These are phyloP conservation scores for Rhazya stricta DNA, from an alignment of 257 asterid species.

Conservation along the genomic window DNA sequence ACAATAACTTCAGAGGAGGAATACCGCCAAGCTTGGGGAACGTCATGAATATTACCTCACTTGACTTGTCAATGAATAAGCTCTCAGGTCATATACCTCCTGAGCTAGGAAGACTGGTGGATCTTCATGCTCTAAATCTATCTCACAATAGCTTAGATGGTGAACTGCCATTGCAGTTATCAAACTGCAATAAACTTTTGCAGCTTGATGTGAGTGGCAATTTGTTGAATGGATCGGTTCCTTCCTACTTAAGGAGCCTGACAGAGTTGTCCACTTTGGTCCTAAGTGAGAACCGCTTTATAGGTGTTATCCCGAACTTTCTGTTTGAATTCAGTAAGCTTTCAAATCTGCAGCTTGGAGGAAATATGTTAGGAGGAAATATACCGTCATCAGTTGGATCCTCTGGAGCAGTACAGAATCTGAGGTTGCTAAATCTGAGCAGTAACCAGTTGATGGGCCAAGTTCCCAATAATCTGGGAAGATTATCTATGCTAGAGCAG, in stretches of 20 bases:
- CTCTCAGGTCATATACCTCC: constrained; percentile 39
- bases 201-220: constrained; percentile 38
- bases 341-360: constrained; percentile 57
- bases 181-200: constrained; percentile 15
- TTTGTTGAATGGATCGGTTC: constrained; percentile 53
- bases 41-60: constrained; percentile 24
- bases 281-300: constrained; percentile 48
- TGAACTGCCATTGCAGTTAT: constrained; percentile 32
- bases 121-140: constrained; percentile 41
- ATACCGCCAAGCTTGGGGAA: constrained; percentile 40
- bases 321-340: constrained; percentile 58
- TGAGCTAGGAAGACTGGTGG: constrained; percentile 37
- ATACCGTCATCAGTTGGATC: constrained; percentile 39
- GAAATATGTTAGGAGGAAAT: constrained; percentile 47
- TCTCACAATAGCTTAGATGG: constrained; percentile 50
- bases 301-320: constrained; percentile 46
- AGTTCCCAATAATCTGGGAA: constrained; percentile 50
- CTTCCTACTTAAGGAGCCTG: constrained; percentile 48
- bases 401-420: constrained; percentile 34
- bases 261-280: constrained; percentile 42
- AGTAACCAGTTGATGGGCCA: constrained; percentile 47
- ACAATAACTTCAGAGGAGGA: constrained; percentile 39
- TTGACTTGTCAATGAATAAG: constrained; percentile 46
- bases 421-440: constrained; percentile 59
- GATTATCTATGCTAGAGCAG: constrained; percentile 50